Evolutionary conservation across 495 filamentous ascomycete species (phyloP).

Genomic region (Penicillium chermesinum): DNA sequence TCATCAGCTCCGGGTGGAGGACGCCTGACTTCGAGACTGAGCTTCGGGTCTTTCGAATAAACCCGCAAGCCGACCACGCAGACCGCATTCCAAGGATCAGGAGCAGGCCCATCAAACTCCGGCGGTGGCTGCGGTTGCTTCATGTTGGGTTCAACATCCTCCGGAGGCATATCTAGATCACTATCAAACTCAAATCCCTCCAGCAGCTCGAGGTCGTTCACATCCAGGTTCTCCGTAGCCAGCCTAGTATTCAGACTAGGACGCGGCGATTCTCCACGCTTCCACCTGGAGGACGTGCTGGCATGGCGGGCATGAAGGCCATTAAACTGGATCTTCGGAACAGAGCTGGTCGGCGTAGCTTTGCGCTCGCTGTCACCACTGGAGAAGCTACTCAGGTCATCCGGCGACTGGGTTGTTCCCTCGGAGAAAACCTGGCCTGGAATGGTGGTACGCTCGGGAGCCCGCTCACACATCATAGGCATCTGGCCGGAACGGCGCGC

Average conservation of each 20-base stretch:
- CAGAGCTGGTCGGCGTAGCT: slow-evolving; percentile 16
- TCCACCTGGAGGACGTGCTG: slow-evolving; percentile 3
- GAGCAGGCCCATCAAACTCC: slow-evolving; percentile 5
- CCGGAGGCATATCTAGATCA: slow-evolving; percentile 42
- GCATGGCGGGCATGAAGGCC: slow-evolving; percentile 18
- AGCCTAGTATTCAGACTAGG: slow-evolving; percentile 27
- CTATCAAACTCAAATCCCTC: slow-evolving; percentile 48
- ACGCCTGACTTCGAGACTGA: slow-evolving; percentile 50
- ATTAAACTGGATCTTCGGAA: slow-evolving; percentile 32
- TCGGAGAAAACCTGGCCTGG: slow-evolving; percentile 20
- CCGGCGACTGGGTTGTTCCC: slow-evolving; percentile 24
- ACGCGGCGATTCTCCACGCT: slow-evolving; percentile 19
- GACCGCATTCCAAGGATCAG: slow-evolving; percentile 80
- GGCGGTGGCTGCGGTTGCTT: background rate
- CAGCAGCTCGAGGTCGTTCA: slow-evolving; percentile 26
- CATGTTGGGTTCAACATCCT: slow-evolving; percentile 21
- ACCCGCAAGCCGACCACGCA: slow-evolving; percentile 74
- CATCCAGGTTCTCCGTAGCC: slow-evolving; percentile 18
- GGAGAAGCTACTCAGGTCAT: slow-evolving; percentile 18
- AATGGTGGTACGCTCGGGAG: slow-evolving; percentile 1
- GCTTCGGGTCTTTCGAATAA: slow-evolving; percentile 55
- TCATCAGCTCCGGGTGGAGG: slow-evolving; percentile 51
- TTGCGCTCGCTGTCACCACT: slow-evolving; percentile 16
- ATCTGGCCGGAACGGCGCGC: slow-evolving; percentile 16
- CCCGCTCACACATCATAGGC: slow-evolving; percentile 2